These are phyloP conservation scores for Vitis rupestris DNA, from an alignment of 164 flowering plant genomes.

Conservation along the genomic window DNA sequence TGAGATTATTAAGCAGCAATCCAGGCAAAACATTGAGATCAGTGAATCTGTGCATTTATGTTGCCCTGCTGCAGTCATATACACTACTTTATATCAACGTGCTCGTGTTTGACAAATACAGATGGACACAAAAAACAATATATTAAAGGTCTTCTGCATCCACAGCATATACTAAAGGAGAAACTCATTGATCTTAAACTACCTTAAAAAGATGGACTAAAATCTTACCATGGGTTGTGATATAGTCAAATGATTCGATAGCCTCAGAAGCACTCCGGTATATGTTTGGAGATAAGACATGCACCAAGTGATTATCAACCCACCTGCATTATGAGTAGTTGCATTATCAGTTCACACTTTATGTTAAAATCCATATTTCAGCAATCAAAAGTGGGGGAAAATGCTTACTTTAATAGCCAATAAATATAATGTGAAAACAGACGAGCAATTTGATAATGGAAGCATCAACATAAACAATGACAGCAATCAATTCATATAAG, in stretches of 20 bases:
- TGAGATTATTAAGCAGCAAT: background rate
- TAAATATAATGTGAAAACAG: no score
- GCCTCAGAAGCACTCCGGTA: constrained; percentile 60
- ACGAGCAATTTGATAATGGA: no score
- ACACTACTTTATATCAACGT: no score
- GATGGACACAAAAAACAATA: background rate
- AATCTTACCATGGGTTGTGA: constrained; percentile 51
- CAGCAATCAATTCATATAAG: no score
- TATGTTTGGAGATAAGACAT: constrained; percentile 63
- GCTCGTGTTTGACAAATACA: no score
- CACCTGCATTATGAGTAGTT: constrained; percentile 40
- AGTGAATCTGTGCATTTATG: no score
- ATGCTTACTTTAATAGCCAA: no score
- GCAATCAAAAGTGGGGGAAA: background rate
- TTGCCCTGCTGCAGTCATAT: no score
- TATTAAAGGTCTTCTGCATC: background rate
- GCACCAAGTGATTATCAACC: constrained; percentile 78
- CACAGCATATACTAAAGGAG: background rate
- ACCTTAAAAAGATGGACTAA: background rate
- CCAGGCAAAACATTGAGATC: background rate
- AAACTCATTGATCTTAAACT: background rate
- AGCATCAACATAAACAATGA: background rate
- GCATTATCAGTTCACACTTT: background rate
- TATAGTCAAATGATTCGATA: constrained; percentile 67
- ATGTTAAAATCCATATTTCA: background rate